Base-by-base conservation (phyloP, 2,329 filamentous ascomycete species). In the Mariannaea elegans region DNA sequence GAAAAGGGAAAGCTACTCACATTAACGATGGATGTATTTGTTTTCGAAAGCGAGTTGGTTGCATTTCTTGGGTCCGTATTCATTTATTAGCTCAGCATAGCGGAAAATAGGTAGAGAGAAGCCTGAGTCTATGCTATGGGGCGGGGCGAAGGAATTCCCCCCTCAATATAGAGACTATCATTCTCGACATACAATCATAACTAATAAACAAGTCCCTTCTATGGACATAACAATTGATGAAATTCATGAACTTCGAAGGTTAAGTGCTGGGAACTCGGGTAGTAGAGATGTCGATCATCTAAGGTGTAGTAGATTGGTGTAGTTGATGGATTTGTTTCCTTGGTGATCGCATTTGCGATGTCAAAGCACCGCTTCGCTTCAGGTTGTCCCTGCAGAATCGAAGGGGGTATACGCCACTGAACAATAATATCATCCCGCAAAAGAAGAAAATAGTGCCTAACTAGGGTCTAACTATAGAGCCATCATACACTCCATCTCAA, bases 11-110 rank as follows among this genome's bases (percentile, higher is more conserved):
- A 55, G 29, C 48, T 57, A 39, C 44, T 41, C 54, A 68, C 63
- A 62, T 62, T 56, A 68, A 64, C 64, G 65, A 63, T 61, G 52
- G 54, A 45, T 57, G 34, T 62, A 38, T 42, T 38, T 58, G 34
- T 56, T 49, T 61, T 31, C n/a, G 47, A 27, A 41, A 50, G 56
- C 56, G 56, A 31, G 38, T 55, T 27, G 27, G 24, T 38, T 49
- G 27, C 19, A 45, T 41, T 46, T 36, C 19, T 49, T 51, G 32
- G 21, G 24, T 48, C 36, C 49, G 32, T 36, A 54, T 42, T 61
- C 5, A 9, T 8, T 59, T 52, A 54, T 66, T 65, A 50, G 61
- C 51, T 38, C 46, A 56, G 61, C 59, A 54, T 63, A 64, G 65
- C 65, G 61, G 52, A 62, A 41, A 34, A 41, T 59, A 64, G 41